Evolutionary conservation across 202 grass and related monocot genomes (phyloP), one percentile per base, ranked within the genome.

Genomic region (Setaria italica): DNA sequence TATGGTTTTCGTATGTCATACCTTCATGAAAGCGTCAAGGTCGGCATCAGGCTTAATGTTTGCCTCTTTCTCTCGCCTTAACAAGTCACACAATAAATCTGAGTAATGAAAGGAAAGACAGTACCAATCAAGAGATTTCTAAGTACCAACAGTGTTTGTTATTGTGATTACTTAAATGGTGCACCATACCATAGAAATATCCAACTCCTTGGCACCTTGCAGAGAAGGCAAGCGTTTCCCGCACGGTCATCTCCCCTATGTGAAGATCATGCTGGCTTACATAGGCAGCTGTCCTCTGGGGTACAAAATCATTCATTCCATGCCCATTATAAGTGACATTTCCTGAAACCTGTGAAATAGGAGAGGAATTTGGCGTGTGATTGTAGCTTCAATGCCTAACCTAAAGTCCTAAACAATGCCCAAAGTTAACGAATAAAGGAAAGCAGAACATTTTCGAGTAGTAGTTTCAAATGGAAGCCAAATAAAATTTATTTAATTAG

Each of bases 201-300:
- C 93, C 95, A 70, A 98, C 95, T 62, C 95, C 95, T 85, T 98
- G 95, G 88, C 95, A 98, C 25, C 91, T 86, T n/a, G 91, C 93
- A 12, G 95, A 95, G 89, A 98, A 99, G 13, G 91, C 91, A 15
- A 99, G 88, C 0, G 96, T 99, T 68, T 99, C 96, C 80, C 93
- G 85, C 29, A 99, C 96, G 2, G 96, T 99, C 96, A 95, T 99
- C 82, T 95, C 93, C 63, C 93, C 93, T 41, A 95, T 90, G 80
- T 99, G 96, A 43, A 94, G 88, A 78, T 99, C 96, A 62, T 99
- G 86, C 81, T 99, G 96, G 80, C 93, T 92, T 62, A 99, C 92
- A 56, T 98, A 98, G 11, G 95, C 95, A 2, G 93, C 91, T 30
- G 95, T 95, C 77, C 93, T 94, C 85, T 95, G 86, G 4, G 95